Conservation (phyloP, 257 asterid genomes). For the Plantago ovata region DNA sequence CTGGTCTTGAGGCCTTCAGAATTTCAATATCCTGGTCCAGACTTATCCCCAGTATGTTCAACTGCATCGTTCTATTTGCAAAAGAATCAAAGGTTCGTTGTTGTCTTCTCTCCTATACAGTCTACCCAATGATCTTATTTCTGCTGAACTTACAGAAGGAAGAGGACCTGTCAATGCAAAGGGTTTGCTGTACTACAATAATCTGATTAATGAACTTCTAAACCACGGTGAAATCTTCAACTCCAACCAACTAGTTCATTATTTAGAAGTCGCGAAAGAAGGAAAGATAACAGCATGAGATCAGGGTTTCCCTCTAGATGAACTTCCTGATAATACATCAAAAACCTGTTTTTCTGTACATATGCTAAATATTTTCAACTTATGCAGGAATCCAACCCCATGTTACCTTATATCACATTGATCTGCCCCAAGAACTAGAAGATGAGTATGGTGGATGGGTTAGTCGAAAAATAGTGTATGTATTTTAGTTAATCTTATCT, state of each 20-base stretch:
- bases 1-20: slow-evolving; percentile 33
- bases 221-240: slow-evolving; percentile 31
- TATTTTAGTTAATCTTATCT: background rate
- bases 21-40: slow-evolving; percentile 45
- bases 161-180: slow-evolving; percentile 38
- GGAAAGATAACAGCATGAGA: no score
- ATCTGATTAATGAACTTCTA: slow-evolving; percentile 42
- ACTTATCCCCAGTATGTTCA: slow-evolving; percentile 40
- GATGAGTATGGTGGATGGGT: slow-evolving; percentile 60
- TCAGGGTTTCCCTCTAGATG: no score
- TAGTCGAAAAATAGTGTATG: slow-evolving; percentile 46
- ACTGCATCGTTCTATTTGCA: no score
- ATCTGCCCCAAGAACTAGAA: slow-evolving; percentile 55
- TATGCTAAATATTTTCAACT: background rate
- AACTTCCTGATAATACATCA: no score
- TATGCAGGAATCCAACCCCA: slow-evolving; percentile 58
- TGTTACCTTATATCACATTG: slow-evolving; percentile 40
- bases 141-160: slow-evolving; percentile 30
- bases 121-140: background rate
- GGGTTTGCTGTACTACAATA: slow-evolving; percentile 52
- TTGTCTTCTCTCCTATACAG: background rate
- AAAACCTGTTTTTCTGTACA: background rate
- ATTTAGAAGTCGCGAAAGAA: background rate
- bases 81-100: background rate
- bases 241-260: slow-evolving; percentile 2